Conservation (phyloP, 1,139 yeast genomes). For the Yamadazyma sp. region DNA sequence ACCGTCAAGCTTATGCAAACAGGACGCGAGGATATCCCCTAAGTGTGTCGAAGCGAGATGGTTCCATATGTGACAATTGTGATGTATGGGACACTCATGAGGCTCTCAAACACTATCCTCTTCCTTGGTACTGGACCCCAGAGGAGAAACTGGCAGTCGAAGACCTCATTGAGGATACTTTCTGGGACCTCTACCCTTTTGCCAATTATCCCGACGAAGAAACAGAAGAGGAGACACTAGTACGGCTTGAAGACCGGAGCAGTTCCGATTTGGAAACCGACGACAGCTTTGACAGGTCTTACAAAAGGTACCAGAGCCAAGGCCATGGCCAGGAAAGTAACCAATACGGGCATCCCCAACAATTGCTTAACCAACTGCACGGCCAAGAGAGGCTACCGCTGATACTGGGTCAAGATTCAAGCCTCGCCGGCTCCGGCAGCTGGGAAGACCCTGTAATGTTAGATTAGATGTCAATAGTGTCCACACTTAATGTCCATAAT, state of each 20-base stretch:
- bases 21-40: no score
- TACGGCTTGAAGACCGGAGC: background rate
- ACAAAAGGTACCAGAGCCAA: constrained; percentile 3
- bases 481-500: no score
- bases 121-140: no score
- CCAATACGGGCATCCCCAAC: no score
- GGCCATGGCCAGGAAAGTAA: constrained; percentile 1
- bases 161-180: background rate
- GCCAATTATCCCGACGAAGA: constrained; percentile 9
- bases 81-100: no score
- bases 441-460: constrained; percentile 38
- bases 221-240: constrained; percentile 7
- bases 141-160: background rate
- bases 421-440: constrained; percentile 34
- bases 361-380: no score
- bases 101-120: no score
- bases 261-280: constrained; percentile 4
- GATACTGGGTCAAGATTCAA: no score
- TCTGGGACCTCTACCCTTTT: background rate
- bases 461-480: constrained; percentile 7
- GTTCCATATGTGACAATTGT: no score
- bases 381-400: no score
- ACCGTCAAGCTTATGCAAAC: no score
- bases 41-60: no score
- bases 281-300: constrained; percentile 5